Evolutionary conservation across 2,329 filamentous ascomycete genomes (phyloP), one percentile per base, ranked within the genome.

Genomic region (Chaetomiaceae sp.): DNA sequence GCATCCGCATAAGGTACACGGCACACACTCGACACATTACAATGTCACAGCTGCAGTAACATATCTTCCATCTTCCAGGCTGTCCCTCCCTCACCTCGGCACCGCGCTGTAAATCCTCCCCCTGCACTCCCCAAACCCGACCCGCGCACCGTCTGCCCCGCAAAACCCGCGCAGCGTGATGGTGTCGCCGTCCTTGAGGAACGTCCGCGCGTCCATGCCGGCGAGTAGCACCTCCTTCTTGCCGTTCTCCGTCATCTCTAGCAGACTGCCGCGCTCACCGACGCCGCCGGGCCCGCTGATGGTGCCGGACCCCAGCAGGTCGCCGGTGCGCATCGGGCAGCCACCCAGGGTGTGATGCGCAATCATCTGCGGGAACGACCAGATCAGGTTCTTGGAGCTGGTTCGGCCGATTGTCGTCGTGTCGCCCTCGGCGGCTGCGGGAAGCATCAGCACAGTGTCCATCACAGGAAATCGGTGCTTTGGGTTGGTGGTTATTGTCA

Each of bases 321-420:
- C 87, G 30, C 87, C 87, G 0, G 83, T 77, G 41, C 81, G 77
- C 74, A 93, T 76, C 3, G 83, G 81, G 65, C 87, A 93, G 5
- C 87, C 87, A 1, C 84, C 86, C 41, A 88, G 77, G 1, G 84
- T 82, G 64, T 92, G 87, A 65, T 92, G 87, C 1, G 87, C 80
- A 35, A 92, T 73, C 86, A 91, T 90, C 66, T 92, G 87, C 4
- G 85, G 79, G 69, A 91, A 92, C 0, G 86, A 90, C 76, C 83
- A 92, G n/a, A 92, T 73, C 10, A 92, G 73, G 61, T 91, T 78
- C 57, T 74, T 79, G 9, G 82, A 78, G 51, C 76, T 85, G 54
- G 76, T 85, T 55, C 69, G 75, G 1, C 77, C 73, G 41, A 91
- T 77, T 0, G 78, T 79, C 0, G 79, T 82, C 0, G 76, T 70